A percentile compares a stretch with the other conserved stretches of the same genome.
phyloP scores from a whole-genome alignment of 2,329 filamentous ascomycete genomes.

The Trichoderma sp. region DNA sequence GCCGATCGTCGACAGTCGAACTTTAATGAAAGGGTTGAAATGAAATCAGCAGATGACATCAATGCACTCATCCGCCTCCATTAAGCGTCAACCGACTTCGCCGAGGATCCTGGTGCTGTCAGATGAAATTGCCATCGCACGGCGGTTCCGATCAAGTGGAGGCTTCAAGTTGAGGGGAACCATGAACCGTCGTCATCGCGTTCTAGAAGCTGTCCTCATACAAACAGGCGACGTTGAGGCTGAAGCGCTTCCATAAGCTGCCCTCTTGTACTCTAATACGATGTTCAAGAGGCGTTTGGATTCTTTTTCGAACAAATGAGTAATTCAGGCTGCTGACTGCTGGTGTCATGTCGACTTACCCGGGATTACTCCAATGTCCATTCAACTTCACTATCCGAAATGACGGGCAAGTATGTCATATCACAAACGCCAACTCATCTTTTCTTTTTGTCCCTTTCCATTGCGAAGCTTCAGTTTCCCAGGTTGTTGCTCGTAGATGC shows the following conservation, averaged over 20 bases:
- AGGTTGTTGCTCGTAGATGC: not conserved
- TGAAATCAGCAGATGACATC: slow-evolving; percentile 1
- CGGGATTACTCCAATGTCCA: not conserved
- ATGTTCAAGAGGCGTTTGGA: not conserved
- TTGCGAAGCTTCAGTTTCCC: fast-evolving
- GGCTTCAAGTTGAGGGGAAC: not conserved
- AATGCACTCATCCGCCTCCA: not conserved
- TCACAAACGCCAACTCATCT: not conserved
- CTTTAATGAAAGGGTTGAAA: not conserved
- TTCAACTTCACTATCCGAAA: too few species aligned
- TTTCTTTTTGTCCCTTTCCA: too few species aligned
- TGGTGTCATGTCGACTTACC: not conserved
- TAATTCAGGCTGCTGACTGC: not conserved
- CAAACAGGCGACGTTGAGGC: too few species aligned
- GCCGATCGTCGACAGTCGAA: not conserved
- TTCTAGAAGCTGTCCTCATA: too few species aligned
- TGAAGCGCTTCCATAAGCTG: not conserved
- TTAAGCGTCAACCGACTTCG: not conserved
- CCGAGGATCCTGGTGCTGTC: not conserved
- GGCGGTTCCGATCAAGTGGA: not conserved
- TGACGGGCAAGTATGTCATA: not conserved
- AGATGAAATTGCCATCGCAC: not conserved
- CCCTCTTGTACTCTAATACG: too few species aligned
- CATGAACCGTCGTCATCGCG: too few species aligned
- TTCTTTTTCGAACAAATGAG: not conserved